Conservation (phyloP, 2,329 filamentous ascomycete genomes). For the Taxawa tesnikishii region DNA sequence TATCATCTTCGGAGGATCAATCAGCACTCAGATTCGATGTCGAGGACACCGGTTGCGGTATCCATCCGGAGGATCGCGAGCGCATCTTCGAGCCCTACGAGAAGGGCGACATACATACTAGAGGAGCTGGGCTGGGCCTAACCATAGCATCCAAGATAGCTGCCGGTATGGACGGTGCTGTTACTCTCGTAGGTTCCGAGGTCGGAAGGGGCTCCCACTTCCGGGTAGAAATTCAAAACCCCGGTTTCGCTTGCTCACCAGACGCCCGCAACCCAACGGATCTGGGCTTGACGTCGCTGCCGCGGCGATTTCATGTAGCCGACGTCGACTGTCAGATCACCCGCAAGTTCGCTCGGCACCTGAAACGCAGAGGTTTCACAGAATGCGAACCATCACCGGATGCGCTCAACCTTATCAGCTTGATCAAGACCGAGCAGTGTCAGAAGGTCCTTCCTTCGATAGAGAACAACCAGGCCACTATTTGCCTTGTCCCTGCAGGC, state of each 20-base stretch:
- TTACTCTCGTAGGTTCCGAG: conserved; percentile 25
- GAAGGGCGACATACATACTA: conserved; percentile 25
- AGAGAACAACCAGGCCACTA: conserved; percentile 11
- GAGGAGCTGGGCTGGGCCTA: conserved; percentile 30
- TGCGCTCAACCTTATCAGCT: conserved; percentile 16
- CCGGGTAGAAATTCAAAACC: conserved; percentile 18
- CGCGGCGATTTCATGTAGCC: conserved; percentile 5
- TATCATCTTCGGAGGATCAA: conserved; percentile 18
- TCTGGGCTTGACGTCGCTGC: conserved; percentile 1
- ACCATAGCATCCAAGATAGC: conserved; percentile 31
- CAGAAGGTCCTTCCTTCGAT: conserved; percentile 6
- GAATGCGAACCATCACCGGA: conserved; percentile 5
- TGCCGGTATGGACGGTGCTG: conserved; percentile 24
- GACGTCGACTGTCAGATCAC: conserved; percentile 4
- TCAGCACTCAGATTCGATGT: conserved; percentile 26
- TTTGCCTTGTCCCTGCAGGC: conserved; percentile 19
- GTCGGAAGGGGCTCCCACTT: conserved; percentile 29
- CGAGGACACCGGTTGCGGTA: conserved; percentile 30
- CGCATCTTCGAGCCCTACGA: conserved; percentile 34
- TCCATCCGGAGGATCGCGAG: conserved; percentile 20
- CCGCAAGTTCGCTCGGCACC: conserved; percentile 10
- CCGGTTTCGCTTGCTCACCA: conserved; percentile 12
- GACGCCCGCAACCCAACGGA: conserved; percentile 1
- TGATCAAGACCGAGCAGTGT: conserved; percentile 12
- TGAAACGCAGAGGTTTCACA: conserved; percentile 8